These are phyloP conservation scores for Tripterygium wilfordii DNA, from an alignment of 177 flowering plant genomes.

Conservation along the genomic window DNA sequence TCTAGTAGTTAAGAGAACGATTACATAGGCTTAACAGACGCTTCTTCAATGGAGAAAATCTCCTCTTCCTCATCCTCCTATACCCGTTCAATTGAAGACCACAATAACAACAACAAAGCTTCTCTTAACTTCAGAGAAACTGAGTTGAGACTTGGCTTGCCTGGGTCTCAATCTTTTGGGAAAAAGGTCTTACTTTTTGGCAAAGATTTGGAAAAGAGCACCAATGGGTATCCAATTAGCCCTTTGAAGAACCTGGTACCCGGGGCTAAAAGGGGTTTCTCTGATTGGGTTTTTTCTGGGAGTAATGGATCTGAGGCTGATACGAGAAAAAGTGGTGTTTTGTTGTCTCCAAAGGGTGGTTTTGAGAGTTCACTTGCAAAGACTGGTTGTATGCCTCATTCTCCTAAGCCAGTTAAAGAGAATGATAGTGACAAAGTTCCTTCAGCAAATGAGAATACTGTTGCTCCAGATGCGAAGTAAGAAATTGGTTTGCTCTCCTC, in stretches of 20 bases:
- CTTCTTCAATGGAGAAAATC: constrained; percentile 42
- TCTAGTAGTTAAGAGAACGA: constrained; percentile 55
- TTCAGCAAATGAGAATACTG: constrained; percentile 17
- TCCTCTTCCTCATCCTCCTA: constrained; percentile 21
- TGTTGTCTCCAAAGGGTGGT: constrained; percentile 28
- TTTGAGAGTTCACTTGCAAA: constrained; percentile 6
- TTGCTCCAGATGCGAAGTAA: constrained; percentile 49
- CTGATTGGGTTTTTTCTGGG: constrained; percentile 67
- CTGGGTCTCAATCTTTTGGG: constrained; percentile 72
- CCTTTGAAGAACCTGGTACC: constrained; percentile 36
- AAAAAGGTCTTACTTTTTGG: constrained; percentile 39
- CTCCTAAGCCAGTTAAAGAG: constrained; percentile 23
- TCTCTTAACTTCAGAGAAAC: constrained; percentile 59
- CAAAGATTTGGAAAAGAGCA: constrained; percentile 23
- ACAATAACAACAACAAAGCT: neutral
- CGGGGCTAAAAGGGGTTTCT: constrained; percentile 79
- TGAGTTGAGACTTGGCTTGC: constrained; percentile 86
- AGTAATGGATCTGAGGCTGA: constrained; percentile 51
- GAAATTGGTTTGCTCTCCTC: constrained; percentile 5
- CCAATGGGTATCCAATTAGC: constrained; percentile 16
- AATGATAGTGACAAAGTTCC: constrained; percentile 23
- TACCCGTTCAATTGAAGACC: constrained; percentile 12
- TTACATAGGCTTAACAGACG: constrained; percentile 72
- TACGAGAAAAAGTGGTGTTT: constrained; percentile 18
- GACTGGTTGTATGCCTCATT: constrained; percentile 14